phyloP scores from a whole-genome alignment of 2,329 filamentous ascomycete species.

The Rachicladosporium sp. region DNA sequence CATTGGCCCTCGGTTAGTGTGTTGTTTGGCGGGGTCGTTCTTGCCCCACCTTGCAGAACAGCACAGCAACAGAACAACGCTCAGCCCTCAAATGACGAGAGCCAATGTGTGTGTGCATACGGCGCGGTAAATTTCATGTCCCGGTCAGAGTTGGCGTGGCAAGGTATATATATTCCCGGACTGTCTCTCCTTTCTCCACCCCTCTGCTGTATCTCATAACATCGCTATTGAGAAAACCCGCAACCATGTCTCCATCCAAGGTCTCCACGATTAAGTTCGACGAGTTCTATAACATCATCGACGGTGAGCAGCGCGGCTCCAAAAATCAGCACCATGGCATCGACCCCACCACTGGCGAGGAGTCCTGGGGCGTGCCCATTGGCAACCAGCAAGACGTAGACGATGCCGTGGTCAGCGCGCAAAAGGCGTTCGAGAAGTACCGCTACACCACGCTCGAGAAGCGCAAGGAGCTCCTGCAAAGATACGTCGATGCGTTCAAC shows the following conservation, averaged over 20 bases:
- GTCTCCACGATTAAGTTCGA: slow-evolving; percentile 19
- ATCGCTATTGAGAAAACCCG: background rate
- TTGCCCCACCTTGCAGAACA: slow-evolving; percentile 2
- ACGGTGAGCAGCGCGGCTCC: slow-evolving; percentile 22
- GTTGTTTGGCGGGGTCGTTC: no score
- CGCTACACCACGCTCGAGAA: slow-evolving; percentile 21
- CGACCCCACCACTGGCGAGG: slow-evolving; percentile 25
- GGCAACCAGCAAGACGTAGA: slow-evolving; percentile 27
- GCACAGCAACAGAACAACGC: no score
- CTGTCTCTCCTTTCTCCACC: no score
- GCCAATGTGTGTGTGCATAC: no score
- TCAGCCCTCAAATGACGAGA: no score
- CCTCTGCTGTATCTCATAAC: no score
- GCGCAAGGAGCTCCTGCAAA: slow-evolving; percentile 24
- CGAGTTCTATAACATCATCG: slow-evolving; percentile 28
- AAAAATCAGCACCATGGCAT: slow-evolving; percentile 22
- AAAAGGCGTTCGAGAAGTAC: slow-evolving; percentile 27
- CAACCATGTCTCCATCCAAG: slow-evolving; percentile 26
- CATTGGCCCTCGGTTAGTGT: no score
- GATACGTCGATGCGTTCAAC: slow-evolving; percentile 22
- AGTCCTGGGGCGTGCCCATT: slow-evolving; percentile 26
- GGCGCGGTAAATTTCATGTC: no score
- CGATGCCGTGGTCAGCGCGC: slow-evolving; percentile 24
- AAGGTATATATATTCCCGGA: no score
- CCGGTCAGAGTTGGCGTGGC: no score